Evolutionary conservation across 129 eudicot genomes (phyloP).

Genomic region (Flaveria sonorensis): DNA sequence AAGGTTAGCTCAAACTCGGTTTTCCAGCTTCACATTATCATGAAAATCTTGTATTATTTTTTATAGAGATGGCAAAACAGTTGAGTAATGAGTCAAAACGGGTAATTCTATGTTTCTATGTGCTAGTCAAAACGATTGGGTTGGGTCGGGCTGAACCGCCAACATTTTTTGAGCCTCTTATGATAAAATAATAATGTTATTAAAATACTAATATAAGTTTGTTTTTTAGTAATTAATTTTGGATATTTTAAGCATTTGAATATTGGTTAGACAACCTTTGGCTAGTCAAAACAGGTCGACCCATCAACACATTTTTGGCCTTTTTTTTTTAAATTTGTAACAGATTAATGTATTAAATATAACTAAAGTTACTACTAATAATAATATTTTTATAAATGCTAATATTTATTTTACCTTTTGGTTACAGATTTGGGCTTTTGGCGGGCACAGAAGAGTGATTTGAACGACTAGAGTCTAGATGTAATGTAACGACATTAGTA

Average conservation of each 20-base stretch:
- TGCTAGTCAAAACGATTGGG: not conserved
- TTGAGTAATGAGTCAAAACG: not conserved
- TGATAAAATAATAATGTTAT: not conserved
- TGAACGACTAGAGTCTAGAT: conserved; percentile 12
- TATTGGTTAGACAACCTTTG: not conserved
- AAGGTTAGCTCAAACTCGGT: conserved; percentile 56
- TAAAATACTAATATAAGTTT: not conserved
- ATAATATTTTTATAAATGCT: not conserved
- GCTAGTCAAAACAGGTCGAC: too few species aligned
- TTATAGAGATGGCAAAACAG: not conserved
- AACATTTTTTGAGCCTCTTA: not conserved
- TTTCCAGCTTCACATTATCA: not conserved
- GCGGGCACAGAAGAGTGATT: conserved; percentile 84
- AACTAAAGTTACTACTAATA: too few species aligned
- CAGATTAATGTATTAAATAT: too few species aligned
- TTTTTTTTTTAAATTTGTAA: too few species aligned
- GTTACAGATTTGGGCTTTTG: conserved; percentile 98
- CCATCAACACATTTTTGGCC: too few species aligned
- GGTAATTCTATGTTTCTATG: not conserved
- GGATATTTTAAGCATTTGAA: not conserved
- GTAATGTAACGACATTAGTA: not conserved
- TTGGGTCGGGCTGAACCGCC: not conserved
- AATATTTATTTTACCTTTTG: conserved; percentile 3
- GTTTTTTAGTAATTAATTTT: not conserved
- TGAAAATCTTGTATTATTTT: conserved; percentile 7